phyloP scores from a whole-genome alignment of 495 filamentous ascomycete species.

The Tricharina praecox region DNA sequence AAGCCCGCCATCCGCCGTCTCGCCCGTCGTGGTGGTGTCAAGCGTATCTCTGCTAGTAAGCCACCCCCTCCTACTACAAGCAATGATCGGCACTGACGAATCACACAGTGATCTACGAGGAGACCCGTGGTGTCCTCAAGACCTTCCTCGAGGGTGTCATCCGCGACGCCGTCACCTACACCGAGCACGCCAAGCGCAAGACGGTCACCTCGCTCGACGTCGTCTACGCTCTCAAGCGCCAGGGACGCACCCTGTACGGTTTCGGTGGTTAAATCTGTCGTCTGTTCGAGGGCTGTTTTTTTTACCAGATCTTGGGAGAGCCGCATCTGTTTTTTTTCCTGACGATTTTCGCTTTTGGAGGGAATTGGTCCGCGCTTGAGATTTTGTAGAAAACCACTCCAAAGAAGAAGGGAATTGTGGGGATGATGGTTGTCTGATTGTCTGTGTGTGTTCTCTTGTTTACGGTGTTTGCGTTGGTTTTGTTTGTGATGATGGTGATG shows the following conservation, averaged over 20 bases:
- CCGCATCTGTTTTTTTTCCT: too few species aligned
- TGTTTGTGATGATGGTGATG: too few species aligned
- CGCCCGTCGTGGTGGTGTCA: conserved; percentile 97
- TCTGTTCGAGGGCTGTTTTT: too few species aligned
- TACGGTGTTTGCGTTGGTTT: too few species aligned
- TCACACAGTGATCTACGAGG: conserved; percentile 74
- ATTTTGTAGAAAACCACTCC: too few species aligned
- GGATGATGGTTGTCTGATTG: too few species aligned
- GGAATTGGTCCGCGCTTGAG: too few species aligned
- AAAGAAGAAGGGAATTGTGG: too few species aligned
- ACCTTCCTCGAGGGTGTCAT: conserved; percentile 99
- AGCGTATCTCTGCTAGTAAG: conserved; percentile 98
- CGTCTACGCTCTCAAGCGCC: conserved; percentile 87
- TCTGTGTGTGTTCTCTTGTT: too few species aligned
- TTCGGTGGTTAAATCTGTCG: conserved; percentile 98
- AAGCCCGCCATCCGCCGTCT: conserved; percentile 99
- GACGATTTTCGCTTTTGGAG: too few species aligned
- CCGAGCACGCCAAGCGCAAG: conserved; percentile 94
- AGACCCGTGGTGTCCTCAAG: conserved; percentile 99
- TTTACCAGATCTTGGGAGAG: too few species aligned
- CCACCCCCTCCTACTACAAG: not conserved
- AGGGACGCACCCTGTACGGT: conserved; percentile 91
- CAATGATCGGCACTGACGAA: conserved; percentile 26
- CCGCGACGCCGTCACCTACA: conserved; percentile 96
- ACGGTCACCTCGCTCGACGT: conserved; percentile 91